A percentile compares a stretch with the other conserved stretches of the same genome.
Evolutionary conservation across 2,329 filamentous ascomycete species (phyloP).

Genomic region (Alternaria sp.): DNA sequence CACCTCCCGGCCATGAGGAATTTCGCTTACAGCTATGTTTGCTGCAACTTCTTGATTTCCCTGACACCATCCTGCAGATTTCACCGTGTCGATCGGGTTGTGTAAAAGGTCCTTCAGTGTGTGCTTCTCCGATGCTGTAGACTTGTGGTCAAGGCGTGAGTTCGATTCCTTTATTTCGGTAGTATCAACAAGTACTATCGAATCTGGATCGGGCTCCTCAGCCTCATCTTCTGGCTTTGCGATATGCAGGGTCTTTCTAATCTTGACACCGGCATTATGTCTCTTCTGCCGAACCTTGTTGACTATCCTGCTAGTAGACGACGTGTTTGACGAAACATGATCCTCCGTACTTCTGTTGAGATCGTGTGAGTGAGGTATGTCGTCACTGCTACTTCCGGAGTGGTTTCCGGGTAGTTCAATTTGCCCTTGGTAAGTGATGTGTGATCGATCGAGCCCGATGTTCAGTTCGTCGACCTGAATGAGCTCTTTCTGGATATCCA

Average conservation of each 20-base stretch:
- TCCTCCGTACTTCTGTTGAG: not conserved
- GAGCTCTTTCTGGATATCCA: slow-evolving; percentile 34
- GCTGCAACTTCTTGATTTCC: slow-evolving; percentile 34
- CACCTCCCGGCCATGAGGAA: slow-evolving; percentile 49
- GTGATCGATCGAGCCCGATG: slow-evolving; percentile 26
- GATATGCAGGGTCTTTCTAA: slow-evolving; percentile 36
- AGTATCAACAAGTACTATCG: slow-evolving; percentile 27
- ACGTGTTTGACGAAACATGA: not conserved
- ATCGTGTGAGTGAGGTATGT: slow-evolving; percentile 15
- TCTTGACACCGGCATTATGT: slow-evolving; percentile 32
- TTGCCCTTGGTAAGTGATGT: slow-evolving; percentile 19
- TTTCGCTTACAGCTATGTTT: slow-evolving; percentile 55
- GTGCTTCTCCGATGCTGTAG: slow-evolving; percentile 28
- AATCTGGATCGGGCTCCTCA: not conserved
- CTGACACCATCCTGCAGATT: slow-evolving; percentile 29
- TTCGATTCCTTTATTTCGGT: slow-evolving; percentile 18
- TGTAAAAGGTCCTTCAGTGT: slow-evolving; percentile 36
- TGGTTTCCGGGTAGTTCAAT: slow-evolving; percentile 16
- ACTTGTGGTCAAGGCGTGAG: slow-evolving; percentile 27
- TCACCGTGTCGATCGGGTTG: slow-evolving; percentile 36
- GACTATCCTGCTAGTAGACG: slow-evolving; percentile 20
- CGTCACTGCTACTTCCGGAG: slow-evolving; percentile 33
- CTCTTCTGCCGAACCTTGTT: slow-evolving; percentile 30
- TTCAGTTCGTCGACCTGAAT: slow-evolving; percentile 11
- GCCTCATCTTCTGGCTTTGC: slow-evolving; percentile 27